These are phyloP conservation scores for Yamadazyma sp. DNA, from an alignment of 805 yeast genomes.

Conservation along the genomic window DNA sequence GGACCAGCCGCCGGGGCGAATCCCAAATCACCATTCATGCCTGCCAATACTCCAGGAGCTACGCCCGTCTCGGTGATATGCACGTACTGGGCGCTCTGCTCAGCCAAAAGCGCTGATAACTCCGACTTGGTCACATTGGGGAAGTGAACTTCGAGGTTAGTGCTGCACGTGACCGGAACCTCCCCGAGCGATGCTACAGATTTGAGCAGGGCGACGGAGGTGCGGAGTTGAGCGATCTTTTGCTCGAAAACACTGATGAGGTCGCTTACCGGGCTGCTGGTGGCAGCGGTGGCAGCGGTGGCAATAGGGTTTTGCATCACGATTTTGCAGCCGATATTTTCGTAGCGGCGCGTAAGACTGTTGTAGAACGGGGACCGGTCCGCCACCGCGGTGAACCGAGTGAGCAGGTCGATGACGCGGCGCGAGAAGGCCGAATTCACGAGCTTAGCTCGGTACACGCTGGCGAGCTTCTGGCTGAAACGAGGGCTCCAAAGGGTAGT, in stretches of 20 bases:
- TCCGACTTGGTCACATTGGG: constrained; percentile 11
- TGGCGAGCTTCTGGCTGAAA: constrained; percentile 1
- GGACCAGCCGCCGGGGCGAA: too few relatives aligned
- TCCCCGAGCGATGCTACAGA: constrained; percentile 2
- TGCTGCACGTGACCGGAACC: not conserved
- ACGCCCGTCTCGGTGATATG: constrained; percentile 3
- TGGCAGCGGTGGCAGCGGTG: not conserved
- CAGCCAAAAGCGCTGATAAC: constrained; percentile 8
- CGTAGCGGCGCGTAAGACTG: constrained; percentile 9
- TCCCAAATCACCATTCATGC: too few relatives aligned
- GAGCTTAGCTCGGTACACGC: constrained; percentile 3
- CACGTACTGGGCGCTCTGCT: constrained; percentile 10
- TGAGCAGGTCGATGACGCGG: constrained; percentile 1
- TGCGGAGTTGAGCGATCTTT: not conserved
- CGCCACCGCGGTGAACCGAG: constrained; percentile 3
- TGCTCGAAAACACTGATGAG: not conserved
- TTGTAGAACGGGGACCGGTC: constrained; percentile 13
- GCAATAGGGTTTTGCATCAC: constrained; percentile 2
- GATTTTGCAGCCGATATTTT: constrained; percentile 12
- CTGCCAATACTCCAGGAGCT: not conserved
- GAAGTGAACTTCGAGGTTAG: not conserved
- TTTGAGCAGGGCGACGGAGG: not conserved
- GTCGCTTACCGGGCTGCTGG: not conserved
- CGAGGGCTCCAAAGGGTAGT: not conserved
- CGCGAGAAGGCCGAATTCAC: constrained; percentile 2